Conservation (phyloP, 148 eudicot genomes). For the Tetragonia tetragonoides region DNA sequence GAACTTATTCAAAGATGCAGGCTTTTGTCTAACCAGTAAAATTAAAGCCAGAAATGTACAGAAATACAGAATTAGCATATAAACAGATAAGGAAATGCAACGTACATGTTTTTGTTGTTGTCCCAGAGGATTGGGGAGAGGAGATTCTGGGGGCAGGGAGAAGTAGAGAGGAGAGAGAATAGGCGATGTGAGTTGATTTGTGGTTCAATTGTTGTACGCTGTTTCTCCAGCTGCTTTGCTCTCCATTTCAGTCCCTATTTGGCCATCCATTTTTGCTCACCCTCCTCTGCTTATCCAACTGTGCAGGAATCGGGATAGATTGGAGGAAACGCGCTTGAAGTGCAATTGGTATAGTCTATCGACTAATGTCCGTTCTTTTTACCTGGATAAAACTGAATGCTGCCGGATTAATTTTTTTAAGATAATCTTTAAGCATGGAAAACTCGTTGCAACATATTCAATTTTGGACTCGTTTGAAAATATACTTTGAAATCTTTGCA, state of each 20-base stretch:
- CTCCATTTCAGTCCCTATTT: conserved; percentile 2
- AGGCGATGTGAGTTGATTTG: neutral
- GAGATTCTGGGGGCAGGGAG: neutral
- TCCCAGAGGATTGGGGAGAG: neutral
- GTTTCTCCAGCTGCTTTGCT: neutral
- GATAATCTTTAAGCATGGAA: too few species aligned
- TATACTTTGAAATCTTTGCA: too few species aligned
- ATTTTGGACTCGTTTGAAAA: too few species aligned
- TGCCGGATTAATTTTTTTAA: too few species aligned
- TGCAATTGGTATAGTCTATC: too few species aligned
- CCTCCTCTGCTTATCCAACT: conserved; percentile 1
- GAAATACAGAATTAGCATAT: neutral
- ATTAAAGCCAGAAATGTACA: neutral
- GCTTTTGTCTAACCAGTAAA: neutral
- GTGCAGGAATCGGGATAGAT: neutral
- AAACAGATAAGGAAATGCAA: neutral
- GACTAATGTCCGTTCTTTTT: too few species aligned
- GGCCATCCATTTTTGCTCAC: neutral
- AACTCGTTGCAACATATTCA: too few species aligned
- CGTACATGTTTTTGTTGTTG: neutral
- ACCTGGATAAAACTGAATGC: too few species aligned
- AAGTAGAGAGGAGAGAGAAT: neutral
- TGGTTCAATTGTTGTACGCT: neutral
- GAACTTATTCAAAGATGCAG: neutral
- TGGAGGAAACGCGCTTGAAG: too few species aligned